Evolutionary conservation across 148 eudicot species (phyloP), one percentile per base, ranked within the genome.

Genomic region (Gaultheria prostrata): DNA sequence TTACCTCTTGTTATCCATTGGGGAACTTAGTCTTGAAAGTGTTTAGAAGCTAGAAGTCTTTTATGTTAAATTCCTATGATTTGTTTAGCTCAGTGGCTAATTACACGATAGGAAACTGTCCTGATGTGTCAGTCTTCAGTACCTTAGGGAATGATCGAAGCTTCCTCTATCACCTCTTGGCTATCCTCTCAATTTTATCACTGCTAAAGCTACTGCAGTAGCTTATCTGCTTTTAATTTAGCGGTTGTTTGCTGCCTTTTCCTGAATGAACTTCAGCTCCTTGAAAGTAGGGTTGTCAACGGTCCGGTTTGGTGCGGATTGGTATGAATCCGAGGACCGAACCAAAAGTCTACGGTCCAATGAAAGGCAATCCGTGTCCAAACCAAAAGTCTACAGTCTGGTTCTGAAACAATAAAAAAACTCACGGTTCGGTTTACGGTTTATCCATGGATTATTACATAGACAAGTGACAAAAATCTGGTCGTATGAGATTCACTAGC

Each of bases 191-290:
- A 67, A 6, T 28, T 28, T 30, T 67, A 17, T 30, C 39, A 67
- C 39, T 12, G 17, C 35, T 13, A 28, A 67, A 28, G 71, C 71
- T 65, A 11, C 33, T 63, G 26, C 17, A 26, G 0, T 65, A 26
- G 71, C 71, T 26, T 26, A 65, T 67, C 18, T 28, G 18, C 72
- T 28, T 35, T 67, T 30, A 67, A 12, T 28, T 28, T 67, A 67
- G 4, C 32, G 17, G 35, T 67, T 67, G 72, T 67, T 28, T 67
- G 35, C 72, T 67, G 18, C 72, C 72, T 67, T 67, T 67, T 67
- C 72, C 39, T 67, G 72, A 67, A 67, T 67, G 18, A 67, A 67
- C 72, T 67, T 67, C 72, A 67, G 39, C 72, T 53, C 14, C 56
- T 53, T 53, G 56, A 14, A 53, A 53, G 56, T 15, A n/a, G n/a